Evolutionary conservation across 2,329 filamentous ascomycete genomes (phyloP), one percentile per base, ranked within the genome.

Genomic region (Aspergillus sp.): DNA sequence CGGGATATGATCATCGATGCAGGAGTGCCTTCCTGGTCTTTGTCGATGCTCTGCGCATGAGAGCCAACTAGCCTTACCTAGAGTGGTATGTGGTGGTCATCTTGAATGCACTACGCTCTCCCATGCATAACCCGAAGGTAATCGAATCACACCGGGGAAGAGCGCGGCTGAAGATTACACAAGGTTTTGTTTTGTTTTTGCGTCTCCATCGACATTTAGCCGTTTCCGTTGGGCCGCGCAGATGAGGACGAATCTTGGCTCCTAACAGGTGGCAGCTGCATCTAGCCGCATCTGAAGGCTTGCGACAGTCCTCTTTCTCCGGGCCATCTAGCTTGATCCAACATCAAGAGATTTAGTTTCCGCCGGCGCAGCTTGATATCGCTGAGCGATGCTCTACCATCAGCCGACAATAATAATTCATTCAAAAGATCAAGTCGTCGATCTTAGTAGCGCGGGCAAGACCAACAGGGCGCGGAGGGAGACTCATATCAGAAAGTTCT

Each of bases 21-120:
- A 53, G 62, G 49, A 45, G 45, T 57, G 50, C 57, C 60, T 63
- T 55, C 54, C 59, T 62, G 57, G 61, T 52, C 53, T 61, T 56
- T 57, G 52, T 23, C 34, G 47, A 52, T 57, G 56, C 63, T 64
- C 59, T 62, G 59, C 43, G 59, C 63, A 59, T 59, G 62, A 63
- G 64, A 68, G 64, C 67, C 63, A 65, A 63, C 66, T 61, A 66
- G 63, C 67, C 66, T 67, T 69, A 67, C 67, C 68, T 58, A 56
- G 66, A 41, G 63, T 64, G 62, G 65, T 56, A 62, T 57, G 60
- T 61, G 57, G 60, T 59, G 56, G 59, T 59, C 59, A 60, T 46
- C 62, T 54, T 66, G 50, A 57, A 47, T 59, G 61, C 61, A 65
- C 65, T 69, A 68, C 68, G 62, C 65, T 60, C 60, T 65, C 59